phyloP scores from a whole-genome alignment of 78 protist species.

The Dictyostelium capitatum region DNA sequence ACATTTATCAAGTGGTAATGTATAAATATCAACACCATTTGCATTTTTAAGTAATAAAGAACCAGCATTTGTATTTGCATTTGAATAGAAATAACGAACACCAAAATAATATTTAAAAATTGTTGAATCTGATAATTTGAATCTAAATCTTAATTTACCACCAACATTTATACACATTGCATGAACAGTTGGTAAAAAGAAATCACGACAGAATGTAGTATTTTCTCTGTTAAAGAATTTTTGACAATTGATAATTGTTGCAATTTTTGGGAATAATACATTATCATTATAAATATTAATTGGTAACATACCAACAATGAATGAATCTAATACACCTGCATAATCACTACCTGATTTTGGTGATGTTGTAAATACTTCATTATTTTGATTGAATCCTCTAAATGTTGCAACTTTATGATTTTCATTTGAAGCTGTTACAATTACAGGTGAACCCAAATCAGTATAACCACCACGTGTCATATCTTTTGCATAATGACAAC shows the following conservation, averaged over 20 bases:
- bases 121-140: neutral
- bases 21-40: too few relatives aligned
- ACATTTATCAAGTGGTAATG: neutral
- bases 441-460: neutral
- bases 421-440: neutral
- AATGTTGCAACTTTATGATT: neutral
- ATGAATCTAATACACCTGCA: neutral
- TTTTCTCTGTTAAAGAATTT: neutral
- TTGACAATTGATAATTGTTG: neutral
- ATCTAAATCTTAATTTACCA: neutral
- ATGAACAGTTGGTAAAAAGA: neutral
- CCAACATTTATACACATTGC: neutral
- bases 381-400: neutral
- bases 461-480: neutral
- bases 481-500: neutral
- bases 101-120: neutral
- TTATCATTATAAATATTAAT: neutral
- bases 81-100: constrained; percentile 2
- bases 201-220: neutral
- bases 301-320: constrained; percentile 1
- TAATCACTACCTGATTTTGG: neutral
- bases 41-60: neutral
- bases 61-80: neutral
- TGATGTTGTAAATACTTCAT: neutral
- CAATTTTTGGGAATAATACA: neutral